Percentiles rank a stretch among this genome's conserved stretches.
phyloP scores from a whole-genome alignment of 257 asterid species.

The Primulina huaijiensis region DNA sequence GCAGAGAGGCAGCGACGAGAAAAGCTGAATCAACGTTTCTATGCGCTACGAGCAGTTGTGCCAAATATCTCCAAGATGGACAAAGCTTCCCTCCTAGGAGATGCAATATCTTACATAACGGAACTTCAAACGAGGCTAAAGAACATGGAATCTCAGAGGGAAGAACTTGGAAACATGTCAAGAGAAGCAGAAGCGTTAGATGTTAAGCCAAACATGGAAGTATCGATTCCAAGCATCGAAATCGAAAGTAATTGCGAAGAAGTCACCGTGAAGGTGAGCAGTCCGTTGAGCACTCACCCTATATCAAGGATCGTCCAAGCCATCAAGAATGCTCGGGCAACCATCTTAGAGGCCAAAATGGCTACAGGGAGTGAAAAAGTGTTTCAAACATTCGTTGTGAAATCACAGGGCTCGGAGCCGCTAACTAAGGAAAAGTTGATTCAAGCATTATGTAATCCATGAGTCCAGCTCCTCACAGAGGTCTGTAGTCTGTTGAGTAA shows the following conservation, averaged over 20 bases:
- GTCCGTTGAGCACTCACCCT: constrained; percentile 69
- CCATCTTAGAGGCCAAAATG: constrained; percentile 55
- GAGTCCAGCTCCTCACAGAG: constrained; percentile 36
- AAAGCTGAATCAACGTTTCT: constrained; percentile 83
- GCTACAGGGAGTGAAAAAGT: constrained; percentile 53
- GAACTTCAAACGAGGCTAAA: constrained; percentile 77
- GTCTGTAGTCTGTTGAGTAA: constrained; percentile 7
- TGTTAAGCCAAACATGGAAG: constrained; percentile 30
- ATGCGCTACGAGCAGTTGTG: constrained; percentile 78
- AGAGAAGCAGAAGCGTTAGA: constrained; percentile 40
- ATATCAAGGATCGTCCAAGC: constrained; percentile 58
- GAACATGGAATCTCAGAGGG: constrained; percentile 68
- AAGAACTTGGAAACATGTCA: constrained; percentile 35
- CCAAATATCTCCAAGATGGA: constrained; percentile 95
- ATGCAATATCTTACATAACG: constrained; percentile 87
- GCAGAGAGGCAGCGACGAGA: constrained; percentile 91
- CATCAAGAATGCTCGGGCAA: constrained; percentile 52
- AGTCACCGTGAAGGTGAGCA: constrained; percentile 56
- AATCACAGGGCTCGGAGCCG: constrained; percentile 56
- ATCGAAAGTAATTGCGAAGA: constrained; percentile 40
- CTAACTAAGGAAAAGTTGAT: constrained; percentile 73
- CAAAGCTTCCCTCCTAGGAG: constrained; percentile 88
- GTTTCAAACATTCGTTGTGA: constrained; percentile 73
- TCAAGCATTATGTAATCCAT: constrained; percentile 37
- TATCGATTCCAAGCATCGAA: constrained; percentile 34